These are phyloP conservation scores for Debaryomyces udenii DNA, from an alignment of 1,139 yeast genomes.

Conservation along the genomic window DNA sequence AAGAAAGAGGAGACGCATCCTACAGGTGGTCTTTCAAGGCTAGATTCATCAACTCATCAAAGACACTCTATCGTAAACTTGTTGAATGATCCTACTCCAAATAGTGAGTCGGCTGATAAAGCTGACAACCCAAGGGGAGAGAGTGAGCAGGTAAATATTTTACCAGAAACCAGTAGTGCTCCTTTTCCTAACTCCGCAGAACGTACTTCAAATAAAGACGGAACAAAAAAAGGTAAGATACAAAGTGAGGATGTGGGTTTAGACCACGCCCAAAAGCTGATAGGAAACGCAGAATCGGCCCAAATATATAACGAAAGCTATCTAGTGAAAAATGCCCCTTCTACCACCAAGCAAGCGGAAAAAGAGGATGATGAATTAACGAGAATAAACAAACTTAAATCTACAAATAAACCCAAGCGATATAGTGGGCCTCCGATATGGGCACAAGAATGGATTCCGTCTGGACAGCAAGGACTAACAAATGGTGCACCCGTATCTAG, in stretches of 20 bases:
- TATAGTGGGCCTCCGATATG: conserved; percentile 74
- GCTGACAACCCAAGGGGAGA: conserved; percentile 10
- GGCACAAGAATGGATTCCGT: conserved; percentile 76
- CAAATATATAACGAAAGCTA: background rate
- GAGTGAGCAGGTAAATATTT: too few species aligned
- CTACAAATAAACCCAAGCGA: conserved; percentile 57
- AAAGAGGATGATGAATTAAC: conserved; percentile 24
- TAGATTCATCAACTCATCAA: conserved; percentile 18
- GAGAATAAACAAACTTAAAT: conserved; percentile 23
- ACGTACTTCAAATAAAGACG: conserved; percentile 47
- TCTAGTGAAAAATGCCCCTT: too few species aligned
- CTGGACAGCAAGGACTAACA: conserved; percentile 6
- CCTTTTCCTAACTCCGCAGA: conserved; percentile 15
- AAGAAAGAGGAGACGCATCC: conserved; percentile 21
- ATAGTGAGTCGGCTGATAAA: conserved; percentile 10
- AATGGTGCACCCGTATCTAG: conserved; percentile 3
- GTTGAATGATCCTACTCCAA: conserved; percentile 26
- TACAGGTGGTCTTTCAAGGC: conserved; percentile 8
- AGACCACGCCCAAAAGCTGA: conserved; percentile 16
- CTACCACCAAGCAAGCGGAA: background rate
- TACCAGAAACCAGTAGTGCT: too few species aligned
- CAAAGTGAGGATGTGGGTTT: conserved; percentile 18
- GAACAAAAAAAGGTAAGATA: conserved; percentile 30
- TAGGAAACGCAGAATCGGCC: background rate
- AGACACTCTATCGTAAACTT: conserved; percentile 35